Base-by-base conservation (phyloP, 1,284 basidiomycete species). In the Amylostereum areolatum region DNA sequence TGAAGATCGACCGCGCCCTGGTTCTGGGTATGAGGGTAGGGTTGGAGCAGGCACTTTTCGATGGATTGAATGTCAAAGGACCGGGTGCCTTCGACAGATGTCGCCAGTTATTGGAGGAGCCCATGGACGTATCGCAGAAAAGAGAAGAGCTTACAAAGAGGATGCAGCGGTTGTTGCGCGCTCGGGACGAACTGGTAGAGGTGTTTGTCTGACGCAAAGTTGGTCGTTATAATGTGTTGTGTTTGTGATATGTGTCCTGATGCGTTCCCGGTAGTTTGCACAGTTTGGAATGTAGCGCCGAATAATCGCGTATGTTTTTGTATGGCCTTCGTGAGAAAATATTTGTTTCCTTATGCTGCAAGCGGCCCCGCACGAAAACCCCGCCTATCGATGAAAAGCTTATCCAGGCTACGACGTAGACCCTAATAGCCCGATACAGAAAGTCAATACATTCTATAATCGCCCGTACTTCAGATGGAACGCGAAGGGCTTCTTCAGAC, bases 1-100 rank as follows among this genome's bases (percentile, higher is more conserved):
- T 80, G 46, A 74, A 78, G 0, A 78, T 89, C 51, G 85, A 89
- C 59, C 60, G 73, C 45, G 78, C 80, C 33, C 73, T 89, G 12
- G 67, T 89, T 1, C 65, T 65, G 1, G 72, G 70, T 0, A 36
- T 75, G 28, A 56, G 45, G 47, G 52, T 29, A 25, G 77, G 72
- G 0, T 60, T 80, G 2, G 71, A 77, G 49, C 66, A 64, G 8
- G 71, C 69, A 3, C 58, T 87, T 1, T 68, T 70, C 45, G 57
- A 57, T 1, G 71, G 70, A 0, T 68, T 83, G 1, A 68, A 69
- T 0, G 67, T 81, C 33, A 70, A 71, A 39, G 73, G 74, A 1
- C 51, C 66, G 0, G 69, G 80, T 3, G 78, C 74, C 1, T 63
- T 65, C 9, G 62, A 68, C 3, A 73, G 77, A 31, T 85, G 81